Conservation (phyloP, 2,329 filamentous ascomycete species). For the Alternaria consortialis region DNA sequence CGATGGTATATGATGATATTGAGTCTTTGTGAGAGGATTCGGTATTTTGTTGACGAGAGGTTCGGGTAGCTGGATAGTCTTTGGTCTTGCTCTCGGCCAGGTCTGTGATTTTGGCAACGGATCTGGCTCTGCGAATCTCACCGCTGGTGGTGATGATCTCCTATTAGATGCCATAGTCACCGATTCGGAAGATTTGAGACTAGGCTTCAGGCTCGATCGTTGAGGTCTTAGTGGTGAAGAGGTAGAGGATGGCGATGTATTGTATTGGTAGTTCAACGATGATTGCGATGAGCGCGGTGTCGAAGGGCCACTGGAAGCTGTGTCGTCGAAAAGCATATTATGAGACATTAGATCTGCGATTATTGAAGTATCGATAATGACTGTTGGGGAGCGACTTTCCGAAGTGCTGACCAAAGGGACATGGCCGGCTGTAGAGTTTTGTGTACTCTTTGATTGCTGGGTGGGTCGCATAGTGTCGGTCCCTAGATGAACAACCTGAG, state of each 20-base stretch:
- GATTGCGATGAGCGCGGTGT: slow-evolving; percentile 32
- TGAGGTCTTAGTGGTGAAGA: slow-evolving; percentile 12
- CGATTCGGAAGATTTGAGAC: slow-evolving; percentile 30
- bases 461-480: slow-evolving; percentile 25
- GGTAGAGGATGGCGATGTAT: slow-evolving; percentile 28
- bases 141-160: slow-evolving; percentile 31
- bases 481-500: slow-evolving; percentile 28
- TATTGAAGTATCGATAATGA: not conserved
- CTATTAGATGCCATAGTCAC: slow-evolving; percentile 16
- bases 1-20: slow-evolving; percentile 12
- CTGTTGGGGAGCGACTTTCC: slow-evolving; percentile 8
- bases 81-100: slow-evolving; percentile 9
- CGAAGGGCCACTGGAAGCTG: slow-evolving; percentile 25
- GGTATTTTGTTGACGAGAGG: slow-evolving; percentile 16
- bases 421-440: slow-evolving; percentile 20
- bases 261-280: slow-evolving; percentile 25
- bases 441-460: slow-evolving; percentile 28
- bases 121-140: slow-evolving; percentile 38
- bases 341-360: slow-evolving; percentile 10
- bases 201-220: slow-evolving; percentile 34
- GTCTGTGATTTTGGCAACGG: slow-evolving; percentile 15
- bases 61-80: slow-evolving; percentile 7
- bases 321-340: slow-evolving; percentile 15
- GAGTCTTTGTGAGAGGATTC: slow-evolving; percentile 12
- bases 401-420: slow-evolving; percentile 11